phyloP scores from a whole-genome alignment of 805 yeast species.

The Cyberlindnera americana region DNA sequence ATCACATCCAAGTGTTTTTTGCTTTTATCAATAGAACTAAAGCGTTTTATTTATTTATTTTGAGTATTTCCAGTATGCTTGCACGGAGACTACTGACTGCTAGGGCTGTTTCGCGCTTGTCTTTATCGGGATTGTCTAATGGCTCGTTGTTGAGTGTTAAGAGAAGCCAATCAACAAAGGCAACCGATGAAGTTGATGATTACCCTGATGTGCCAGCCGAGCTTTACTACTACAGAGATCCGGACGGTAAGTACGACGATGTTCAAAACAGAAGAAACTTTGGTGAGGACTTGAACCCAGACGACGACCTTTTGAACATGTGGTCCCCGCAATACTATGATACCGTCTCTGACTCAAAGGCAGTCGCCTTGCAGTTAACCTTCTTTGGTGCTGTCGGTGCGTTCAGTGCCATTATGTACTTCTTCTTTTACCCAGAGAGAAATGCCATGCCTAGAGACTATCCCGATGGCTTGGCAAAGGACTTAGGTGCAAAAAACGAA shows the following conservation, averaged over 20 bases:
- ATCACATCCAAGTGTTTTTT: too few species aligned
- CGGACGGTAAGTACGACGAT: conserved; percentile 72
- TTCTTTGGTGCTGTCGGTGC: conserved; percentile 50
- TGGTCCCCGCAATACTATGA: conserved; percentile 83
- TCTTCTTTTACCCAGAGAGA: conserved; percentile 56
- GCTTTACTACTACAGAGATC: conserved; percentile 64
- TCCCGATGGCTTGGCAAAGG: conserved; percentile 76
- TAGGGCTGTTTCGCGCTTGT: too few species aligned
- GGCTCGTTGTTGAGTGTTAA: neutral
- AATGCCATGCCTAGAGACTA: conserved; percentile 74
- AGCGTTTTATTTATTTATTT: too few species aligned
- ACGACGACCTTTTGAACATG: conserved; percentile 72
- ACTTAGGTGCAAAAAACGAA: conserved; percentile 59
- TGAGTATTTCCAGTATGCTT: too few species aligned
- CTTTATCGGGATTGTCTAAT: too few species aligned
- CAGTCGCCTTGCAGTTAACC: conserved; percentile 51
- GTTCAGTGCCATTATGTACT: conserved; percentile 43
- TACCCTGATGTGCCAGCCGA: conserved; percentile 60
- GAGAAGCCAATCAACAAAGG: conserved; percentile 4
- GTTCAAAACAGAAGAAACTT: conserved; percentile 77
- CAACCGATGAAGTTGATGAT: conserved; percentile 29
- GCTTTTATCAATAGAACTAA: too few species aligned
- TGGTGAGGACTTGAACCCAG: conserved; percentile 66
- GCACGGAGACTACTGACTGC: too few species aligned
- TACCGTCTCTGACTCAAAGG: conserved; percentile 54